Base-by-base conservation (phyloP, 1,284 basidiomycete species). In the Mycena citricolor region DNA sequence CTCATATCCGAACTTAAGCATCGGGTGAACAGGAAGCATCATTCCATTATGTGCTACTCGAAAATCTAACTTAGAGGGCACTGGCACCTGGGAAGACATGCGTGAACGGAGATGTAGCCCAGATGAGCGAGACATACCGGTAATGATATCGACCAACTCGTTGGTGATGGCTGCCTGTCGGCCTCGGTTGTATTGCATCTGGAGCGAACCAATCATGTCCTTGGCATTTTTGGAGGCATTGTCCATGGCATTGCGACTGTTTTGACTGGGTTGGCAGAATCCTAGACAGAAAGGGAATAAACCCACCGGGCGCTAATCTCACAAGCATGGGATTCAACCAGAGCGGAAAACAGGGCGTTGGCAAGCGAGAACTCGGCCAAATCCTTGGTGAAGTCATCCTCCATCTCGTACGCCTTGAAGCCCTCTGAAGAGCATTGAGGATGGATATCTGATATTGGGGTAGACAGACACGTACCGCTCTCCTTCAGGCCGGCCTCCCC, bases 161-260 rank as follows among this genome's bases (percentile, higher is more conserved):
- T 94, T 94, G 54, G 93, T 94, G 63, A 98, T 99, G 59, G 92
- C 85, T 56, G 94, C 95, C 78, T 99, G 95, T 67, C 95, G 93
- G 79, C 94, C 94, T 82, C 95, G 90, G 73, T 98, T 98, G 83
- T 95, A 95, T 69, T 94, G 79, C 83, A 95, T 90, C 66, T 89
- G 87, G 47, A 97, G 77, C 40, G 76, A 71, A 55, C 69, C 70
- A 61, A 94, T 94, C 92, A 95, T 94, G 68, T 94, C 92, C 40
- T 73, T 77, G 47, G 95, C 97, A 71, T 99, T 99, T 86, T 94
- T 99, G 56, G 94, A 95, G 40, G 95, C 97, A 64, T 95, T 99
- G 83, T 99, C 95, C 95, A 99, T 99, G 63, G 97, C 95, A 61
- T 97, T 98, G 58, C 95, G 89, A 70, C 93, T 54, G 21, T 11